Evolutionary conservation across 2,329 filamentous ascomycete genomes (phyloP), one percentile per base, ranked within the genome.

Genomic region (Akanthomyces lecanii): DNA sequence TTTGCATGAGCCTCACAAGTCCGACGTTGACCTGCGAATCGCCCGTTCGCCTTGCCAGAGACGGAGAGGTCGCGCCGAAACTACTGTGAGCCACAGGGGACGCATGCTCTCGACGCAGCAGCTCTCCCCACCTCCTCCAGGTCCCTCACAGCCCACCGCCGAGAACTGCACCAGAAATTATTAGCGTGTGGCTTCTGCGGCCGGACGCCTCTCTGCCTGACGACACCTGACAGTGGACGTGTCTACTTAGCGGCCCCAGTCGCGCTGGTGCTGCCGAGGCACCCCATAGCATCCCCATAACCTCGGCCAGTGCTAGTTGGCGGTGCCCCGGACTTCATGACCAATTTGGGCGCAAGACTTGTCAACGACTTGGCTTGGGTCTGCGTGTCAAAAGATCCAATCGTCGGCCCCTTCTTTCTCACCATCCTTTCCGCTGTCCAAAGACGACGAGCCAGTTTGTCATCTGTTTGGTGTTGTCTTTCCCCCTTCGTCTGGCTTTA

Each of bases 291-390:
- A 36, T 59, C 55, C 55, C 55, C 55, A 42, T 60, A 47, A 60
- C 59, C 59, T 61, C 59, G 59, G 59, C 51, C 59, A 55, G 59
- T 48, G 59, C 51, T 52, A 48, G 50, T 55, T 51, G 40, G 50
- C 47, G 21, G 58, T 45, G 30, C 59, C 59, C 59, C 59, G 59
- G 59, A 61, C 59, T 48, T 55, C 25, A 55, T 55, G 50, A 53
- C 59, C 50, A 48, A 54, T 48, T 55, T 61, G 50, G 59, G 40
- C 50, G 50, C 40, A 25, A 51, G 38, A 54, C 58, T 14, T 18
- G 40, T 61, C 28, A 61, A 55, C 42, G n/a, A 38, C 23, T 44
- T 23, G 56, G 14, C 42, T 44, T 50, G 33, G 38, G 47, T 53
- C 36, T 33, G 5, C 21, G 25, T 36, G 33, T 55, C 50, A 55